Base-by-base conservation (phyloP, 2,329 filamentous ascomycete species). In the Xylariaceae sp. region DNA sequence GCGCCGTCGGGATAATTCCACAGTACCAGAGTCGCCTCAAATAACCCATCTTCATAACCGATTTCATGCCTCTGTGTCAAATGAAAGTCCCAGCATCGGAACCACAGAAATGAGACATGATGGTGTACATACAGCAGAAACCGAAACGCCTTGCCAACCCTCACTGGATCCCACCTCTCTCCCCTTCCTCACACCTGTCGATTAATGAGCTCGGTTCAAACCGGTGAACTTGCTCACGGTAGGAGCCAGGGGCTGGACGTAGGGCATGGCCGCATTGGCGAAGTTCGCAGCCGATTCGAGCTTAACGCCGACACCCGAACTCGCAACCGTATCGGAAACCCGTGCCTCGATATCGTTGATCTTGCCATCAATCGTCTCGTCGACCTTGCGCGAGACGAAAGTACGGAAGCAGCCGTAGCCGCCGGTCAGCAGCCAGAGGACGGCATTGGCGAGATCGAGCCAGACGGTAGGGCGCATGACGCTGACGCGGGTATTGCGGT, bases 401-500 rank as follows among this genome's bases (percentile, higher is more conserved):
- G 76, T 75, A 0, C 76, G 75, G 48, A 78, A 61, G 56, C 65
- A 71, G 34, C 78, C 78, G 44, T 79, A 80, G 4, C 67, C 67
- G 4, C 73, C 77, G 0, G 77, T 78, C 3, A 78, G 62, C 10
- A 86, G 73, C 88, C 88, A 92, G 49, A 92, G 73, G 18, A 87
- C 58, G 71, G 87, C 78, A 64, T 88, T 89, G 37, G 84, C 77
- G 30, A 91, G 70, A 70, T 90, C 87, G 30, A 91, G 74, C 86
- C 87, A 91, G 2, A 89, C 87, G 1, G 87, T 87, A 62, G 82
- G 78, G 74, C 88, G 87, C 88, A 91, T 91, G 5, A 70, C 55
- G 3, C 69, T 62, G 0, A 76, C 77, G 62, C 71, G 77, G 50
- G 70, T 72, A 35, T 76, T 77, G 70, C 80, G 74, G 71, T 78